Conservation (phyloP, 331 rosid species). For the Saraca asoca region DNA sequence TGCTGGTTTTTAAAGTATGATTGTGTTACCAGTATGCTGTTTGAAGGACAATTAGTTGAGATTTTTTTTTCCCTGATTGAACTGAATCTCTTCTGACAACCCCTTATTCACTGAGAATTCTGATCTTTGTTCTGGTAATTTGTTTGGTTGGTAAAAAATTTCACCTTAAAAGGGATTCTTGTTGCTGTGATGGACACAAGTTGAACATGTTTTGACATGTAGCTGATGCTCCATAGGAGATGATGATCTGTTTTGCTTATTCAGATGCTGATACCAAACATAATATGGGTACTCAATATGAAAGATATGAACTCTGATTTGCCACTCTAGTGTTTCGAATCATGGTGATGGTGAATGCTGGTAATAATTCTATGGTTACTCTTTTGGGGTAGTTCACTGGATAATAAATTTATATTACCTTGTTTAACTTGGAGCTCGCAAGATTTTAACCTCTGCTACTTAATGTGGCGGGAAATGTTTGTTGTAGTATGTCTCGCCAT, state of each 20-base stretch:
- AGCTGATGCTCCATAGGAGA: slow-evolving; percentile 53
- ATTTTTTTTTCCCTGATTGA: slow-evolving; percentile 47
- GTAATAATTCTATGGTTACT: too few relatives aligned
- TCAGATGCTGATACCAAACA: slow-evolving; percentile 35
- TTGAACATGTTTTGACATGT: slow-evolving; percentile 48
- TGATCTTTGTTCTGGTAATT: slow-evolving; percentile 45
- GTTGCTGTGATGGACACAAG: slow-evolving; percentile 53
- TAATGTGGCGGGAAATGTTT: too few relatives aligned
- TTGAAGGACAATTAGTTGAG: slow-evolving; percentile 58
- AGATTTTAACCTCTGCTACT: too few relatives aligned
- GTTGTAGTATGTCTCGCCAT: too few relatives aligned
- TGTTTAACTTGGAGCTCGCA: too few relatives aligned
- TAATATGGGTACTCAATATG: too few relatives aligned
- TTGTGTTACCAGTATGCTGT: slow-evolving; percentile 65
- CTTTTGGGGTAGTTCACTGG: too few relatives aligned
- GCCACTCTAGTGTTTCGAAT: too few relatives aligned
- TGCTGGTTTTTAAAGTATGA: slow-evolving; percentile 68
- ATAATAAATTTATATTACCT: too few relatives aligned
- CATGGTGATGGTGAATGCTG: too few relatives aligned
- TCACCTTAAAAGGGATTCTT: slow-evolving; percentile 34
- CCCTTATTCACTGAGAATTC: slow-evolving; percentile 38
- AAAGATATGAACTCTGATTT: too few relatives aligned
- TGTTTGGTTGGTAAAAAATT: slow-evolving; percentile 34
- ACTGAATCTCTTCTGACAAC: slow-evolving; percentile 42
- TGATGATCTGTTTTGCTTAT: slow-evolving; percentile 46